Conservation (phyloP, 495 filamentous ascomycete species). For the Chaetomidium leptoderma region DNA sequence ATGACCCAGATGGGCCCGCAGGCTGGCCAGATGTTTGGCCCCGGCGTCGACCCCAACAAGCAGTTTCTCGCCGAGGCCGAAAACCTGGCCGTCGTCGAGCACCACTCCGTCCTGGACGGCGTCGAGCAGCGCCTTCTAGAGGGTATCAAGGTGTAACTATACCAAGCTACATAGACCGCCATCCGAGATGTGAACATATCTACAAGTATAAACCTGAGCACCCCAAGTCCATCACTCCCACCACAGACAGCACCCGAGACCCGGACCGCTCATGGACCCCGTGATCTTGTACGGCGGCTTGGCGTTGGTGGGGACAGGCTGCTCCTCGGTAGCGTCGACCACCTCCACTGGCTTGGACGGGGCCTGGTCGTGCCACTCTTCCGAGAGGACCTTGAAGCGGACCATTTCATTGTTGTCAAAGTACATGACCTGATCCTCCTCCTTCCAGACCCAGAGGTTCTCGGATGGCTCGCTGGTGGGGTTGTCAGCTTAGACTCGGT, state of each 20-base stretch:
- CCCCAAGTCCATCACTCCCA: slow-evolving; percentile 38
- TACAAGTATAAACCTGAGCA: not conserved
- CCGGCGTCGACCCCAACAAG: slow-evolving; percentile 93
- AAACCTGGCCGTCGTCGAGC: slow-evolving; percentile 91
- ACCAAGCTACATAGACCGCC: not conserved
- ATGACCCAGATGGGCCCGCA: slow-evolving; percentile 77
- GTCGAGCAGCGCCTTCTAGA: slow-evolving; percentile 78
- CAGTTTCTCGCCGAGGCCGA: slow-evolving; percentile 86
- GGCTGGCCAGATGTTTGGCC: slow-evolving; percentile 71
- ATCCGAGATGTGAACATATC: not conserved
- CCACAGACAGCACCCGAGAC: slow-evolving; percentile 52
- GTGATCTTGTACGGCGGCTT: slow-evolving; percentile 61
- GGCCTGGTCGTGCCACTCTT: slow-evolving; percentile 84
- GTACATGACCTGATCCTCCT: slow-evolving; percentile 65
- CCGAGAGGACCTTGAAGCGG: slow-evolving; percentile 73
- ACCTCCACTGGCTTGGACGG: slow-evolving; percentile 60
- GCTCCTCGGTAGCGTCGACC: slow-evolving; percentile 32
- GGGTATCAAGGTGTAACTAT: slow-evolving; percentile 42
- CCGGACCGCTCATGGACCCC: slow-evolving; percentile 54
- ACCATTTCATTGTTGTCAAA: slow-evolving; percentile 88
- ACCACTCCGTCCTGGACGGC: slow-evolving; percentile 81
- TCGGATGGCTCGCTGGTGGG: slow-evolving; percentile 59
- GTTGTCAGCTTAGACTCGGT: not conserved
- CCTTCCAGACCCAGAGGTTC: slow-evolving; percentile 75
- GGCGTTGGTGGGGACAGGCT: slow-evolving; percentile 42